Percentiles rank a stretch among this genome's conserved stretches.
Conservation (phyloP, 2,329 filamentous ascomycete species). For the Sphaerulina populicola region DNA sequence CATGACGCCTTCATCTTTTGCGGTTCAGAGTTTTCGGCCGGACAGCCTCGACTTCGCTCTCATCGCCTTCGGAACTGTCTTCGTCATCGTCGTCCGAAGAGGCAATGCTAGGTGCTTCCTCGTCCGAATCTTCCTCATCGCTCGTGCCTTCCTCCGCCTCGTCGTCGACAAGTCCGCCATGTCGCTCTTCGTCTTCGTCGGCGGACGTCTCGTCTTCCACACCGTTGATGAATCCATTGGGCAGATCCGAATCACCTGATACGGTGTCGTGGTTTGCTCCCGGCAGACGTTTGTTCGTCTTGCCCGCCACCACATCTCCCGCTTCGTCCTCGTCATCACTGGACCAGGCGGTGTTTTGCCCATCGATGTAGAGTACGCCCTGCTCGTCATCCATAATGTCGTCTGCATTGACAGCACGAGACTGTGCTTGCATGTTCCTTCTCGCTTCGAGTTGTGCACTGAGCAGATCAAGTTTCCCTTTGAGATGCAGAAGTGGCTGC, state of each 20-base stretch:
- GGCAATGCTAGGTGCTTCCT: conserved; percentile 12
- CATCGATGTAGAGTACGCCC: conserved; percentile 81
- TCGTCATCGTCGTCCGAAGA: conserved; percentile 32
- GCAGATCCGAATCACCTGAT: conserved; percentile 10
- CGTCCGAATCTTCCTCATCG: conserved; percentile 24
- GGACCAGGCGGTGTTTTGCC: conserved; percentile 54
- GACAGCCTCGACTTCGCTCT: conserved; percentile 19
- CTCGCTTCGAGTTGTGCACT: conserved; percentile 80
- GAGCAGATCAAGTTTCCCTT: conserved; percentile 92
- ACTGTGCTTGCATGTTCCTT: conserved; percentile 51
- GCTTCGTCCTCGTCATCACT: conserved; percentile 44
- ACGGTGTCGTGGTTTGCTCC: conserved; percentile 13
- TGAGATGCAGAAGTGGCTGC: conserved; percentile 73
- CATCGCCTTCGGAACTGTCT: conserved; percentile 40
- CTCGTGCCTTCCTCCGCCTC: conserved; percentile 45
- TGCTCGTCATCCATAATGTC: conserved; percentile 61
- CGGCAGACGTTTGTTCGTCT: conserved; percentile 2
- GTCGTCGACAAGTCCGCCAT: conserved; percentile 43
- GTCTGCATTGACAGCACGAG: conserved; percentile 44
- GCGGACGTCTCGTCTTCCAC: conserved; percentile 16
- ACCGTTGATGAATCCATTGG: conserved; percentile 16
- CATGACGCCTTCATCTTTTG: conserved; percentile 11
- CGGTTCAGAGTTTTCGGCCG: conserved; percentile 18
- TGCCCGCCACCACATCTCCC: conserved; percentile 39
- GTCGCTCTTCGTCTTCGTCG: conserved; percentile 21